Evolutionary conservation across 768 basidiomycete genomes (phyloP).

Genomic region (Termitomyces sp.): DNA sequence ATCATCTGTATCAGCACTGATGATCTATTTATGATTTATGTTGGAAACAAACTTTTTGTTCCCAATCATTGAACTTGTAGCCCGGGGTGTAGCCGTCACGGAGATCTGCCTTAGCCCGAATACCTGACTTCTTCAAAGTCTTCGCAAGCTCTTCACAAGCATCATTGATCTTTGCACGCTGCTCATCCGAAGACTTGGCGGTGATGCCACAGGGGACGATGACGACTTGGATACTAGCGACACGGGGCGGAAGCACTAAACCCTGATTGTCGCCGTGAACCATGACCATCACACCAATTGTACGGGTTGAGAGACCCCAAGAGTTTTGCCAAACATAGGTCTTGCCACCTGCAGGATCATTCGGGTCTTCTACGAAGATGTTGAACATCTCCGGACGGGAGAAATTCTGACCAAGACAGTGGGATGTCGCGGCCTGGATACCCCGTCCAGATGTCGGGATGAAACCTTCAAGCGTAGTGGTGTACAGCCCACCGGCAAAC

Average conservation of each 20-base stretch:
- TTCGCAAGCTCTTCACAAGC: constrained; percentile 75
- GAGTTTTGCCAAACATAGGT: constrained; percentile 95
- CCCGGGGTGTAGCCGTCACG: constrained; percentile 97
- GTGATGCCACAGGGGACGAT: constrained; percentile 93
- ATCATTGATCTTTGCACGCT: constrained; percentile 64
- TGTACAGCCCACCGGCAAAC: constrained; percentile 97
- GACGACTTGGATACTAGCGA: constrained; percentile 88
- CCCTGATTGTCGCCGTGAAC: constrained; percentile 98
- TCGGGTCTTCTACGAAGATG: constrained; percentile 94
- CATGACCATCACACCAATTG: constrained; percentile 99
- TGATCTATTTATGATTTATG: background rate
- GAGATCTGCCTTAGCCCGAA: constrained; percentile 86
- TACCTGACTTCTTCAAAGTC: constrained; percentile 61
- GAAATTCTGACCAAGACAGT: constrained; percentile 98
- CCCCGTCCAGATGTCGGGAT: constrained; percentile 95
- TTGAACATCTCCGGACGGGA: constrained; percentile 96
- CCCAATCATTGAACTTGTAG: constrained; percentile 99
- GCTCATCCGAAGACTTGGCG: constrained; percentile 69
- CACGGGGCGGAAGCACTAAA: constrained; percentile 92
- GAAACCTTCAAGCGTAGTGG: constrained; percentile 97
- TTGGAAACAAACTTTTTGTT: constrained; percentile 68
- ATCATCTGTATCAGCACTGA: constrained; percentile 1
- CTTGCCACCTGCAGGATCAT: constrained; percentile 63
- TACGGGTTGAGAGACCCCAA: constrained; percentile 95
- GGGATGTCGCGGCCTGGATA: constrained; percentile 96